Base-by-base conservation (phyloP, 2,329 filamentous ascomycete genomes). In the Penicillium digitatum region DNA sequence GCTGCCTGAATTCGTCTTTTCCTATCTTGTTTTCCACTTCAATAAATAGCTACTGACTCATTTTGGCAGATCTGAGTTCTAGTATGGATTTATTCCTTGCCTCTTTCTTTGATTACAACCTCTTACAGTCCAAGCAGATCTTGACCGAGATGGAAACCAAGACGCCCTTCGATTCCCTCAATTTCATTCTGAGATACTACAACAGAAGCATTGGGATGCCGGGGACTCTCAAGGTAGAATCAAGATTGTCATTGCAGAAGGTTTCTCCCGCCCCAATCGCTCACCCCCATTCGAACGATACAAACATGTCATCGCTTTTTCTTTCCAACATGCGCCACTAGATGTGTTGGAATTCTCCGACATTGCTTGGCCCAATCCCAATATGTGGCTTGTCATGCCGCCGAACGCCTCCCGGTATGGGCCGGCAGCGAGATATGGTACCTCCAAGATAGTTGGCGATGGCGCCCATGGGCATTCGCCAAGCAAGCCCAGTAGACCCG, bases 261-360 rank as follows among this genome's bases (percentile, higher is more conserved):
- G 88, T 0, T 85, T 90, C 55, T 77, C 80, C 10, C 77, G 84
- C 35, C 73, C 71, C 9, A 66, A 72, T 61, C 72, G 74, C 29
- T 67, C 62, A 8, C 74, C 70, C 5, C 81, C 83, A 0, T 83
- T 88, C 60, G 85, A 89, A 63, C 78, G 84, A 38, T 76, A 88
- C 58, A 88, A 87, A 66, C 89, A 92, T 64, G 73, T 90, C 42
- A 82, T 91, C 24, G 82, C 82, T 14, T 94, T 95, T 71, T 87
- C 90, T 1, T 95, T 95, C 65, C 89, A 94, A 66, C 89, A 94
- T 76, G 90, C 88, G 32, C 90, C 90, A 1, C 74, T 88, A 90
- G 90, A 88, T 39, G 78, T 92, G 24, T 80, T 95, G 29, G 88
- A 94, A 71, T 79, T 77, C 57, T 85, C 84, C 2, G 82, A 81